Evolutionary conservation across 2,329 filamentous ascomycete species (phyloP).

Genomic region (Penicillium sp.): DNA sequence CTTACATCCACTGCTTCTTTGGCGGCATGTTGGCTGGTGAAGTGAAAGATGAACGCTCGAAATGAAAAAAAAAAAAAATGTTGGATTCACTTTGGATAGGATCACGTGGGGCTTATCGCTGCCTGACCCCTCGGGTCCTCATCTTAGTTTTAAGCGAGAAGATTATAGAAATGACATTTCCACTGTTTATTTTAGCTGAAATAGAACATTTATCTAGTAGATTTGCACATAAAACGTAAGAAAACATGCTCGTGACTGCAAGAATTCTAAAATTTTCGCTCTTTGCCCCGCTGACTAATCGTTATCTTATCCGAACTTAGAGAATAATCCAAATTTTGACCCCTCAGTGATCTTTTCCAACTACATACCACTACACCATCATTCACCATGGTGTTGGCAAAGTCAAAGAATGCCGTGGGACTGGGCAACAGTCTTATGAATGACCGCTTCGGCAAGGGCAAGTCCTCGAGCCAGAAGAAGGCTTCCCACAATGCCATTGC

Average conservation of each 20-base stretch:
- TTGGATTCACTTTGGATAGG: conserved; percentile 16
- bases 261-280: not conserved
- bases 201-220: not conserved
- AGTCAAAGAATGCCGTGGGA: conserved; percentile 92
- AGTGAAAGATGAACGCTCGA: conserved; percentile 6
- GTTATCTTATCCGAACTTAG: conserved; percentile 32
- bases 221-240: not conserved
- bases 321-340: conserved; percentile 21
- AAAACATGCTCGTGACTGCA: not conserved
- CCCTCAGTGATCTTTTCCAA: conserved; percentile 12
- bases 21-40: conserved; percentile 62
- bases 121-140: conserved; percentile 25
- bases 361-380: conserved; percentile 9
- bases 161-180: not conserved
- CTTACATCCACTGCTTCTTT: conserved; percentile 72
- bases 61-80: conserved; percentile 23
- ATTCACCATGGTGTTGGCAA: conserved; percentile 69
- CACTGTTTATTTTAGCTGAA: not conserved
- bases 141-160: conserved; percentile 1
- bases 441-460: conserved; percentile 93
- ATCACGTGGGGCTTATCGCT: conserved; percentile 33
- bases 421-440: conserved; percentile 98
- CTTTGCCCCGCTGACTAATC: conserved; percentile 19
- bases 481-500: conserved; percentile 65
- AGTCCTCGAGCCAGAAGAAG: conserved; percentile 77